phyloP scores from a whole-genome alignment of 305 asterid species.

The Fraxinus paxiana region DNA sequence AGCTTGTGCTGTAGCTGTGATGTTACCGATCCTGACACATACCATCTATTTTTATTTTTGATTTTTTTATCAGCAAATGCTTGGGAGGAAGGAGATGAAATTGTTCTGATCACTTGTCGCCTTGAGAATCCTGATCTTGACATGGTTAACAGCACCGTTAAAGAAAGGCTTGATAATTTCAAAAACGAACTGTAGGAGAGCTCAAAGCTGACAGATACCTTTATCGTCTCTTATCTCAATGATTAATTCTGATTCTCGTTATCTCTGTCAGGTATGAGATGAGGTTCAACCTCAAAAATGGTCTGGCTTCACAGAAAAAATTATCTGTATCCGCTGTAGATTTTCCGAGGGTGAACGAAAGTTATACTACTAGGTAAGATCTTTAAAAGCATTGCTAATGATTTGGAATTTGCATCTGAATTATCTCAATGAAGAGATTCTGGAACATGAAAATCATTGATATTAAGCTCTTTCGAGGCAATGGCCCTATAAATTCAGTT shows the following conservation, averaged over 20 bases:
- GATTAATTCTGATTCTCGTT: constrained; percentile 2
- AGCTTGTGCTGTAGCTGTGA: not conserved
- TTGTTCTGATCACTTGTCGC: constrained; percentile 84
- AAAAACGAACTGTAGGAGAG: constrained; percentile 72
- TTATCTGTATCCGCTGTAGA: constrained; percentile 77
- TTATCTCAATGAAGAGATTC: not conserved
- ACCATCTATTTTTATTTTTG: not conserved
- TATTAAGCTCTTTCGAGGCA: not conserved
- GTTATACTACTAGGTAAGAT: constrained; percentile 77
- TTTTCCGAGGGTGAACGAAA: constrained; percentile 90
- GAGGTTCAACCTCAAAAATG: constrained; percentile 89
- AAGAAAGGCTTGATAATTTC: constrained; percentile 62
- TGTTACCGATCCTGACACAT: not conserved
- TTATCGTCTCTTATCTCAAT: constrained; percentile 14
- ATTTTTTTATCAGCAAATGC: constrained; percentile 66
- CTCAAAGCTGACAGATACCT: constrained; percentile 6
- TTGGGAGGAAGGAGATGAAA: constrained; percentile 99
- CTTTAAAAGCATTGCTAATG: constrained; percentile 8
- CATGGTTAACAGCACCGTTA: constrained; percentile 55
- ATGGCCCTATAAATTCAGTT: not conserved
- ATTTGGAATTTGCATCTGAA: not conserved
- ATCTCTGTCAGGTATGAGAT: constrained; percentile 68
- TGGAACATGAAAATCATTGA: not conserved
- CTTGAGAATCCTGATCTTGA: constrained; percentile 70
- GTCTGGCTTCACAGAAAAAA: constrained; percentile 78